Conservation (phyloP, 352 stramenopile genomes). For the Pythium sukuiense region DNA sequence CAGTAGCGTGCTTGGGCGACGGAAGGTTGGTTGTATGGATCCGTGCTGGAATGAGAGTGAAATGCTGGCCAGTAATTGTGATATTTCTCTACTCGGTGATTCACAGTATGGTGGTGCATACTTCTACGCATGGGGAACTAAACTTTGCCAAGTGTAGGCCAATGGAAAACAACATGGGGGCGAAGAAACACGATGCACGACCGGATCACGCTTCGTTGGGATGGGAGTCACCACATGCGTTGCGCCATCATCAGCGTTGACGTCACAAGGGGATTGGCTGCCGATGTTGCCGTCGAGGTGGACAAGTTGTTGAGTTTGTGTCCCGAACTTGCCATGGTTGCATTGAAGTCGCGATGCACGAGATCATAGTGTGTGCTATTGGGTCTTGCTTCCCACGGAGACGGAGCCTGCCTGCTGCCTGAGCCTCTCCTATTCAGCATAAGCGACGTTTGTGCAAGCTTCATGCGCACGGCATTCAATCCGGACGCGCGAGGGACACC, state of each 20-base stretch:
- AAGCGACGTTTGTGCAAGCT: background rate
- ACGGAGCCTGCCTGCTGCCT: background rate
- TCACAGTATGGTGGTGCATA: no score
- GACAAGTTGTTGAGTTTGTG: slow-evolving; percentile 22
- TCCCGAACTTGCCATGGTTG: background rate
- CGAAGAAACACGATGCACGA: no score
- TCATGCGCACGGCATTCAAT: background rate
- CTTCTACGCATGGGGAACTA: no score
- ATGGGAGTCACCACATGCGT: slow-evolving; percentile 6
- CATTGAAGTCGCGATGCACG: slow-evolving; percentile 21
- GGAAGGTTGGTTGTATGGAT: background rate
- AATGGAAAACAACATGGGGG: no score
- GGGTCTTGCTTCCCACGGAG: background rate
- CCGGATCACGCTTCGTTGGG: no score
- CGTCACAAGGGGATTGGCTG: slow-evolving; percentile 45
- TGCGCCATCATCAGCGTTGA: slow-evolving; percentile 44
- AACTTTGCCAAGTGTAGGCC: no score
- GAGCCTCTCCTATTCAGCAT: background rate
- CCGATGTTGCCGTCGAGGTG: slow-evolving; percentile 50
- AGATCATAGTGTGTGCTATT: slow-evolving; percentile 8
- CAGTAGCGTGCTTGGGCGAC: background rate
- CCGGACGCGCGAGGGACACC: background rate
- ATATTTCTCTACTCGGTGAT: no score
- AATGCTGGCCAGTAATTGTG: no score
- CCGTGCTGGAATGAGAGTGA: background rate